Evolutionary conservation across 768 basidiomycete genomes (phyloP), one percentile per base, ranked within the genome.

Genomic region (Tricholoma sp.): DNA sequence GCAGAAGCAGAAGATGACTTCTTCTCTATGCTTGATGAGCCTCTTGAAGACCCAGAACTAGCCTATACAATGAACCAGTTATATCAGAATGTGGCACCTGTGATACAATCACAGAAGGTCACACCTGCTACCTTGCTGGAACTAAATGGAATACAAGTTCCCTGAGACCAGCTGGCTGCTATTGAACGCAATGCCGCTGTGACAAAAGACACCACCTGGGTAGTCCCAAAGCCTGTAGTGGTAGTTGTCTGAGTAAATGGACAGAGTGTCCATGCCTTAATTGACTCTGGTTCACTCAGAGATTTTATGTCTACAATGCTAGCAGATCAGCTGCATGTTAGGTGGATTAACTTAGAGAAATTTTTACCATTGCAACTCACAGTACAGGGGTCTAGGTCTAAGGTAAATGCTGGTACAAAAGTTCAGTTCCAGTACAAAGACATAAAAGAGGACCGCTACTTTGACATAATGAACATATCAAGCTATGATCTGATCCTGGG

Each of bases 281-380:
- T n/a, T n/a, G n/a, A n/a, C n/a, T n/a, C n/a, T n/a, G n/a, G n/a
- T n/a, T n/a, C n/a, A n/a, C n/a, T n/a, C n/a, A n/a, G n/a, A n/a
- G n/a, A n/a, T 53, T 53, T 53, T 31, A 53, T 53, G 39, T 53
- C 36, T 12, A 53, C 52, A 4, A 53, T 28, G 31, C 4, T 53
- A 15, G 36, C 39, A 6, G 52, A 53, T 42, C 52, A 53, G 52
- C 31, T 53, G n/a, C n/a, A 20, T 41, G 37, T 53, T 13, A 53
- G 11, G 8, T 17, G 20, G 12, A 44, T 24, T 4, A 32, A 51
- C 13, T 24, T 58, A 3, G 13, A 0, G 0, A 44, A 33, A 31
- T 37, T 53, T 6, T 20, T 58, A 33, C 52, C 47, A 12, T 31
- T 57, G 18, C 57, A 57, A 13, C 13, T 57, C n/a, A 53, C 57